Evolutionary conservation across 192 early-diverging fungal genomes (phyloP).

Genomic region (Tieghemiomyces parasiticus): DNA sequence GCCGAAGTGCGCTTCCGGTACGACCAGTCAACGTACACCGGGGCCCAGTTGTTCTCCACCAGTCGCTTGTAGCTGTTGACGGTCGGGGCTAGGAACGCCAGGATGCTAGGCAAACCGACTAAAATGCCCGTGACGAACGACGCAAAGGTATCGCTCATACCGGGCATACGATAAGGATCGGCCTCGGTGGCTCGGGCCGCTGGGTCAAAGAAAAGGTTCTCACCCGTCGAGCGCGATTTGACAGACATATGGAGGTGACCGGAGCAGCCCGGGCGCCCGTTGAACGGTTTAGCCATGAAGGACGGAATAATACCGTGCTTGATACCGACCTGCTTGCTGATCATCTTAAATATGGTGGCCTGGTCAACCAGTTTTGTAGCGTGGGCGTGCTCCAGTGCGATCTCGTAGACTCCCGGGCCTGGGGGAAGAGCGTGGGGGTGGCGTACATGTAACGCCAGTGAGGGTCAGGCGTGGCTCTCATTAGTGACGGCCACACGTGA

Average conservation of each 20-base stretch:
- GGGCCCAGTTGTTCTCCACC: slow-evolving; percentile 74
- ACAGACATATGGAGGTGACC: slow-evolving; percentile 67
- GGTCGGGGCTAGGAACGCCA: slow-evolving; percentile 61
- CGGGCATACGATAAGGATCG: slow-evolving; percentile 11
- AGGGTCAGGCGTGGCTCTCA: too few relatives aligned
- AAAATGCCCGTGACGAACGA: slow-evolving; percentile 35
- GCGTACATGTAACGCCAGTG: too few relatives aligned
- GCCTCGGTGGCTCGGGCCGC: slow-evolving; percentile 6
- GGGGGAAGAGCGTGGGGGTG: too few relatives aligned
- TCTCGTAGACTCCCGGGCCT: slow-evolving; percentile 73
- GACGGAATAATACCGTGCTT: slow-evolving; percentile 53
- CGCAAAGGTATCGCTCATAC: slow-evolving; percentile 36
- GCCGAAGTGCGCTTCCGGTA: slow-evolving; percentile 54
- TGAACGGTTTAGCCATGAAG: slow-evolving; percentile 76
- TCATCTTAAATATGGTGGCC: slow-evolving; percentile 62
- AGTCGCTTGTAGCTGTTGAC: slow-evolving; percentile 76
- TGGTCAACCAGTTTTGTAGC: slow-evolving; percentile 47
- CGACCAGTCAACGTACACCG: slow-evolving; percentile 64
- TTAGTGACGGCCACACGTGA: too few relatives aligned
- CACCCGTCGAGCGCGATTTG: slow-evolving; percentile 21
- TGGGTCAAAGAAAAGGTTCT: slow-evolving; percentile 34
- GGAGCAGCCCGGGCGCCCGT: slow-evolving; percentile 56
- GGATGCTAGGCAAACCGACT: slow-evolving; percentile 47
- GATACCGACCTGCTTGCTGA: slow-evolving; percentile 53
- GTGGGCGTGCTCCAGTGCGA: slow-evolving; percentile 47